phyloP scores from a whole-genome alignment of 2,329 filamentous ascomycete genomes.

The Penicillium digitatum region DNA sequence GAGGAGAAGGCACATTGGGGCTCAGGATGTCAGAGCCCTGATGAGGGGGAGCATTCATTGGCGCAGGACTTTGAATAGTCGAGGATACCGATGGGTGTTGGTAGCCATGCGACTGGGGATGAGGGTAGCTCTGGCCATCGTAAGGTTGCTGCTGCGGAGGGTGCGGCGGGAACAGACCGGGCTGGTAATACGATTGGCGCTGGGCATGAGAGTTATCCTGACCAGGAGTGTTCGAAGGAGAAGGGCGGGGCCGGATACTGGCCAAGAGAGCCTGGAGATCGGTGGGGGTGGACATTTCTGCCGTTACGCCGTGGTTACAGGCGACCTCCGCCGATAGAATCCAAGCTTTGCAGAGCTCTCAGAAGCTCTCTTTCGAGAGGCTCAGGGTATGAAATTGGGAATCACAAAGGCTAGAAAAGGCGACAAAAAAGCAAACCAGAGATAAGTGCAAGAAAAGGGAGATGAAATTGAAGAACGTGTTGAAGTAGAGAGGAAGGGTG shows the following conservation, averaged over 20 bases:
- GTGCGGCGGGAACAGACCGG: conserved; percentile 31
- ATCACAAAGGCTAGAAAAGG: conserved; percentile 12
- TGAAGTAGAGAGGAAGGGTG: conserved; percentile 23
- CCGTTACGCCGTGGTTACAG: conserved; percentile 30
- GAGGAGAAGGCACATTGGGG: conserved; percentile 49
- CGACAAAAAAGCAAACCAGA: conserved; percentile 18
- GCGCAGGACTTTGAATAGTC: conserved; percentile 55
- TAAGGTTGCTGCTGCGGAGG: conserved; percentile 29
- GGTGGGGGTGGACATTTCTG: conserved; percentile 48
- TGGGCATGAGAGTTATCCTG: conserved; percentile 30
- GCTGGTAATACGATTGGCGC: conserved; percentile 28
- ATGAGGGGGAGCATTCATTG: conserved; percentile 52
- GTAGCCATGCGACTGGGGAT: conserved; percentile 42
- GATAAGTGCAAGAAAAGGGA: conserved; percentile 16
- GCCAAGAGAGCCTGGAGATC: conserved; percentile 48
- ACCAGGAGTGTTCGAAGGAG: conserved; percentile 29
- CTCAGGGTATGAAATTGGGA: conserved; percentile 8
- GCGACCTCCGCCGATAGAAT: conserved; percentile 28
- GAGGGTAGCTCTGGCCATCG: conserved; percentile 32
- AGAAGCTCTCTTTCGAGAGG: conserved; percentile 36
- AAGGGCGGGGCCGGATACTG: conserved; percentile 43
- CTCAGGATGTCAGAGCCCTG: conserved; percentile 58
- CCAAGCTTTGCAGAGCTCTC: conserved; percentile 27
- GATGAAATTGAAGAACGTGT: conserved; percentile 21
- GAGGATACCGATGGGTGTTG: conserved; percentile 57